These are phyloP conservation scores for Heliocybe sulcata DNA, from an alignment of 1,284 basidiomycete species.

Conservation along the genomic window DNA sequence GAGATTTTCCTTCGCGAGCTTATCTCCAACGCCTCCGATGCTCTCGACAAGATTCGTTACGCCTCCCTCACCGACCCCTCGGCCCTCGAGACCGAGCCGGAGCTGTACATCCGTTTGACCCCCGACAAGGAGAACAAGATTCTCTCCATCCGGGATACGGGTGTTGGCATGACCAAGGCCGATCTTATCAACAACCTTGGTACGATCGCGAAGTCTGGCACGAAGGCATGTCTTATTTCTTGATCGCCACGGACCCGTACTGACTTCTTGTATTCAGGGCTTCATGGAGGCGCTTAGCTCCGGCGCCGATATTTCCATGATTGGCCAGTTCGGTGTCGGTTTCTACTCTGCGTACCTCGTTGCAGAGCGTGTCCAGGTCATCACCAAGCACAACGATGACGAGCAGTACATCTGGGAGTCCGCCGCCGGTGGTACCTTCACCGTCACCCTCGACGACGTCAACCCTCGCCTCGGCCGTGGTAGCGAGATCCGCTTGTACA, in stretches of 20 bases:
- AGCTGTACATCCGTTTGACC: slow-evolving; percentile 87
- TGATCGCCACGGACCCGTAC: slow-evolving; percentile 6
- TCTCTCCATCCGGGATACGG: slow-evolving; percentile 90
- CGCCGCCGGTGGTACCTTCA: slow-evolving; percentile 98
- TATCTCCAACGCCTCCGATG: slow-evolving; percentile 91
- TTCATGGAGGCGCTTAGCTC: slow-evolving; percentile 97
- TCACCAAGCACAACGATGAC: slow-evolving; percentile 99
- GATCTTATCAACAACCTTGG: slow-evolving; percentile 99
- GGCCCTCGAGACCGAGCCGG: slow-evolving; percentile 82
- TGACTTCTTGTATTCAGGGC: slow-evolving; percentile 46
- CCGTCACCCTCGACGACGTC: slow-evolving; percentile 90
- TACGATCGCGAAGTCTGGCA: slow-evolving; percentile 98
- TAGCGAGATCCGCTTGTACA: slow-evolving; percentile 89
- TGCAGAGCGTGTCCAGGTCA: slow-evolving; percentile 95
- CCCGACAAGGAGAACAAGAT: slow-evolving; percentile 96
- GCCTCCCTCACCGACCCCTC: slow-evolving; percentile 88
- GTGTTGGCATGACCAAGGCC: slow-evolving; percentile 99
- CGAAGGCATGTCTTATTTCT: slow-evolving; percentile 50
- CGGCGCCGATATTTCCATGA: slow-evolving; percentile 95
- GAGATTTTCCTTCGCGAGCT: slow-evolving; percentile 97
- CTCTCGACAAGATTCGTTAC: slow-evolving; percentile 96
- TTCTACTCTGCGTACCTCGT: slow-evolving; percentile 99
- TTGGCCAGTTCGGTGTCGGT: slow-evolving; percentile 96
- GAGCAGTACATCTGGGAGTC: slow-evolving; percentile 99
- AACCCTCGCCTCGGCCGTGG: slow-evolving; percentile 93